These are phyloP conservation scores for Saposhnikovia divaricata DNA, from an alignment of 129 eudicot genomes.

Conservation along the genomic window DNA sequence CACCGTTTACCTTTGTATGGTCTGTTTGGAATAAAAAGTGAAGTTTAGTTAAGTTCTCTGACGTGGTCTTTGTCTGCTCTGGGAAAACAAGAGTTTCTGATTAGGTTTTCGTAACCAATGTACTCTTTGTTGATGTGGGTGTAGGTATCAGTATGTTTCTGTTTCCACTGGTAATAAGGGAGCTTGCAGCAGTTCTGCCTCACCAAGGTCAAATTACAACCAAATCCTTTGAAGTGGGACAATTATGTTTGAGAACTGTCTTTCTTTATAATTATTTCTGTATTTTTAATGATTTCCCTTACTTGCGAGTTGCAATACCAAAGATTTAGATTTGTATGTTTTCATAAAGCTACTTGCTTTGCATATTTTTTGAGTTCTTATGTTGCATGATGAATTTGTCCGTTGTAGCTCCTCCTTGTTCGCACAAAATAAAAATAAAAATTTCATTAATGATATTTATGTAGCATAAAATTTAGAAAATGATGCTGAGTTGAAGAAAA, in stretches of 20 bases:
- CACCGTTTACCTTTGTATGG: neutral
- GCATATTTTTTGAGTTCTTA: neutral
- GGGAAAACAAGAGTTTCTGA: neutral
- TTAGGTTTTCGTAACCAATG: neutral
- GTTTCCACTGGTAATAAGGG: neutral
- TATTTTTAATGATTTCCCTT: neutral
- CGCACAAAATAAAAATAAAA: neutral
- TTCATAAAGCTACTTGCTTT: neutral
- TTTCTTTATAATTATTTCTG: neutral
- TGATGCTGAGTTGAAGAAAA: too few species aligned
- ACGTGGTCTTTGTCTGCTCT: neutral
- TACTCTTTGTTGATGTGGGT: neutral
- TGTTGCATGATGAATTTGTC: neutral
- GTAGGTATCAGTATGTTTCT: neutral
- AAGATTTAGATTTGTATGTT: neutral
- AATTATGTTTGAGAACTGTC: neutral
- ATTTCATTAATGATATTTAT: too few species aligned
- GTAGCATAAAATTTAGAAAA: too few species aligned
- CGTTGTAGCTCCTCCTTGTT: neutral
- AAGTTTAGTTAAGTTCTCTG: neutral
- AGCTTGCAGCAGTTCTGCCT: neutral
- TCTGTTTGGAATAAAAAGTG: neutral
- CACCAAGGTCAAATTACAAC: neutral
- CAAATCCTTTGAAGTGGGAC: neutral
- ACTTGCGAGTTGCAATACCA: neutral